Percentiles rank a stretch among this genome's conserved stretches.
These are phyloP conservation scores for Entamoeba moshkovskii DNA, from an alignment of 208 protist species.

Conservation along the genomic window DNA sequence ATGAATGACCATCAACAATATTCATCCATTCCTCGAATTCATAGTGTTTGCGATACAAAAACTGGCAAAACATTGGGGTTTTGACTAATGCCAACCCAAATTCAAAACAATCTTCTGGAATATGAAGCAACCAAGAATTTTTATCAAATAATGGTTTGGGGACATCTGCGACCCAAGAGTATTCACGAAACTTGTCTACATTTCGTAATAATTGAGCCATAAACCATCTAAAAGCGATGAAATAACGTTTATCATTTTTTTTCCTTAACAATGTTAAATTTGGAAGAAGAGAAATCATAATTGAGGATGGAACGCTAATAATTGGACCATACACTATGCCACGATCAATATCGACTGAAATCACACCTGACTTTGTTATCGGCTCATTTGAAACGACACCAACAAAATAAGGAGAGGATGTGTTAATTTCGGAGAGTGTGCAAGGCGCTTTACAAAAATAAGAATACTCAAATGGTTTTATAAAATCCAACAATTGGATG, in stretches of 20 bases:
- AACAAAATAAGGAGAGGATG: neutral
- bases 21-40: neutral
- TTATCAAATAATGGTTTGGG: neutral
- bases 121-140: neutral
- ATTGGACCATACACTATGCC: neutral
- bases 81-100: neutral
- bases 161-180: neutral
- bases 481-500: neutral
- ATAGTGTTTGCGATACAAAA: neutral
- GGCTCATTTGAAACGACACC: neutral
- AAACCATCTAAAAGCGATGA: neutral
- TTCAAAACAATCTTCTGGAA: neutral
- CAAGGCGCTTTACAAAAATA: neutral
- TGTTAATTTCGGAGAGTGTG: neutral
- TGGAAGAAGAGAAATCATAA: neutral
- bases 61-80: neutral
- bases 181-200: neutral
- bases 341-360: neutral
- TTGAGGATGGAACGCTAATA: neutral
- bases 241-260: neutral
- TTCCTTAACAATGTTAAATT: neutral
- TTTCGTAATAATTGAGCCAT: neutral
- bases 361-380: neutral
- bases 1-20: neutral
- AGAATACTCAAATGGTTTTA: neutral